Conservation (phyloP, 2,329 filamentous ascomycete species). For the Whalleya microplaca region DNA sequence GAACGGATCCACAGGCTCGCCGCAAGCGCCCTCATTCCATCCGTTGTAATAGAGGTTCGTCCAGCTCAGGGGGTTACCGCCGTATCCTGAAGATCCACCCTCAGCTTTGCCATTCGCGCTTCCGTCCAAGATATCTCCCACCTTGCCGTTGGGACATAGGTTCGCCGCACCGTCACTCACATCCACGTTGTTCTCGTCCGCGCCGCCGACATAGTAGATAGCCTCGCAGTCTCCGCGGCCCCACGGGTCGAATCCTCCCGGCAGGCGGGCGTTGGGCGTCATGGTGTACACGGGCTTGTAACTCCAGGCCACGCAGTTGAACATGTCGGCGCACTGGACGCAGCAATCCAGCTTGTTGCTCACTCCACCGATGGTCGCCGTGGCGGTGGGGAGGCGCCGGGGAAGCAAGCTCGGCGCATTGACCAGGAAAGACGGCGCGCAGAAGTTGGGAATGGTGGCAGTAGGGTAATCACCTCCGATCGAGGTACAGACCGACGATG, state of each 20-base stretch:
- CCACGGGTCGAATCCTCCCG: slow-evolving; percentile 38
- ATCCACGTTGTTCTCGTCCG: slow-evolving; percentile 8
- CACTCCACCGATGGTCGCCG: slow-evolving; percentile 31
- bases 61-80: slow-evolving; percentile 19
- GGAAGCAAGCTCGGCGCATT: slow-evolving; percentile 30
- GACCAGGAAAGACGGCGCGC: slow-evolving; percentile 31
- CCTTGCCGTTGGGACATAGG: slow-evolving; percentile 28
- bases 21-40: slow-evolving; percentile 38
- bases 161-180: slow-evolving; percentile 8
- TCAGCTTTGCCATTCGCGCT: slow-evolving; percentile 22
- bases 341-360: slow-evolving; percentile 37
- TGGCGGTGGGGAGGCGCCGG: slow-evolving; percentile 23
- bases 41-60: slow-evolving; percentile 35
- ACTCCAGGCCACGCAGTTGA: slow-evolving; percentile 38
- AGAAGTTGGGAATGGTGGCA: slow-evolving; percentile 37
- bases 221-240: slow-evolving; percentile 34
- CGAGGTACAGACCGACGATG: slow-evolving; percentile 25
- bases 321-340: slow-evolving; percentile 33
- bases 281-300: slow-evolving; percentile 32
- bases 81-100: slow-evolving; percentile 3
- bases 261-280: slow-evolving; percentile 26
- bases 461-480: slow-evolving; percentile 31
- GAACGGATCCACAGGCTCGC: slow-evolving; percentile 25
- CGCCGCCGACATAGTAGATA: slow-evolving; percentile 31
- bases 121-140: slow-evolving; percentile 19